Evolutionary conservation across 2,329 filamentous ascomycete species (phyloP).

Genomic region (Cladophialophora carrionii): DNA sequence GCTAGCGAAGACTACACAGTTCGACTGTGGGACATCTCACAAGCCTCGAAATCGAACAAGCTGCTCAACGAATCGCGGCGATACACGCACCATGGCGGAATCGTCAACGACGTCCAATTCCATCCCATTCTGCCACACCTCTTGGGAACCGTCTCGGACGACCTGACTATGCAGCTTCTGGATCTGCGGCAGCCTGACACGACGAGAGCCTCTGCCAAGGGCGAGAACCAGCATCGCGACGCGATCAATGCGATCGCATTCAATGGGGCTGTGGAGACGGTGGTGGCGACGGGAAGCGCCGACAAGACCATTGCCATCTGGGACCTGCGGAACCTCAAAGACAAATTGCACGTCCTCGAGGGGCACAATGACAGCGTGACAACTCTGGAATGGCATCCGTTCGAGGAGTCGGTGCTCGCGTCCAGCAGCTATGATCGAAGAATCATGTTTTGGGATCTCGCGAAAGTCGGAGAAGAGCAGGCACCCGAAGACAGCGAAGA

Average conservation of each 20-base stretch:
- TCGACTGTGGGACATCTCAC: slow-evolving; percentile 86
- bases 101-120: slow-evolving; percentile 96
- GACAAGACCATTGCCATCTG: slow-evolving; percentile 95
- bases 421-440: slow-evolving; percentile 91
- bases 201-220: slow-evolving; percentile 66
- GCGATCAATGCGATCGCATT: slow-evolving; percentile 96
- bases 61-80: slow-evolving; percentile 70
- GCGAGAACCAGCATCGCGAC: slow-evolving; percentile 77
- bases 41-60: slow-evolving; percentile 70
- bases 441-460: slow-evolving; percentile 95
- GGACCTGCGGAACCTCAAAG: slow-evolving; percentile 89
- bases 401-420: slow-evolving; percentile 82
- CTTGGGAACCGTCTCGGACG: slow-evolving; percentile 92
- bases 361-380: slow-evolving; percentile 89
- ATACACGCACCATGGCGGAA: slow-evolving; percentile 85
- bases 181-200: slow-evolving; percentile 74
- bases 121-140: slow-evolving; percentile 83
- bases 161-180: slow-evolving; percentile 87
- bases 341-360: slow-evolving; percentile 86
- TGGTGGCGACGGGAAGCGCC: slow-evolving; percentile 89
- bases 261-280: slow-evolving; percentile 85
- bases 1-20: slow-evolving; percentile 93
- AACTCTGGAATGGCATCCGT: slow-evolving; percentile 91
- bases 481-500: slow-evolving; percentile 93
- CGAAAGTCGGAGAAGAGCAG: slow-evolving; percentile 89